phyloP scores from a whole-genome alignment of 169 alveolate genomes.

The Fabrea salina region DNA sequence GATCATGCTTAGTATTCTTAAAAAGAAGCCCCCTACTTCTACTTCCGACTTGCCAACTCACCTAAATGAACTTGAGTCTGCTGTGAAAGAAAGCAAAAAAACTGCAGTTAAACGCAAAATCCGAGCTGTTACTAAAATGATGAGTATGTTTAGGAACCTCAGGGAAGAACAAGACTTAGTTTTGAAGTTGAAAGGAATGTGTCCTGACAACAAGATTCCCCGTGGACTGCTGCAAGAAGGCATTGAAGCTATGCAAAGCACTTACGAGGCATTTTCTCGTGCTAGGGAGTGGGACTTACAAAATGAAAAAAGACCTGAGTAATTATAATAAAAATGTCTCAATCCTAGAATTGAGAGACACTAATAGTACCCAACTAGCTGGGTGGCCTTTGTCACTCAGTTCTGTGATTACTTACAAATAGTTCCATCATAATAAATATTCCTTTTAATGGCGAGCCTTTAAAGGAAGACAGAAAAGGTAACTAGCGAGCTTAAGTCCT shows the following conservation, averaged over 20 bases:
- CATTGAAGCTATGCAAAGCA: conserved; percentile 84
- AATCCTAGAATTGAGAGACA: too few relatives aligned
- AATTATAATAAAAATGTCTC: too few relatives aligned
- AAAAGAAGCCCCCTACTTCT: background rate
- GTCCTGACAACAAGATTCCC: conserved; percentile 95
- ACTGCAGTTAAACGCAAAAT: background rate
- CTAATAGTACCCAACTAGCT: too few relatives aligned
- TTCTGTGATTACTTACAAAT: too few relatives aligned
- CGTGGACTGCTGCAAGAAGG: conserved; percentile 90
- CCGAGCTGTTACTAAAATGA: background rate
- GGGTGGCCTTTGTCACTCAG: too few relatives aligned
- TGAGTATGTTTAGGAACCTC: conserved; percentile 11
- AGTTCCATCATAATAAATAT: too few relatives aligned
- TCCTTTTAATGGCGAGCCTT: too few relatives aligned
- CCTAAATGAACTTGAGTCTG: background rate
- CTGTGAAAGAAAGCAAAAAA: background rate
- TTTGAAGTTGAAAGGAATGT: conserved; percentile 89
- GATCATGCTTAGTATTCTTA: background rate
- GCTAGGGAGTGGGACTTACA: conserved; percentile 77
- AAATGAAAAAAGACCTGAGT: conserved; percentile 83
- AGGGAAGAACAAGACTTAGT: conserved; percentile 49
- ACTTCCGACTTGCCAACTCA: background rate
- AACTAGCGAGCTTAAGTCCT: too few relatives aligned
- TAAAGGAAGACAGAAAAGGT: too few relatives aligned
- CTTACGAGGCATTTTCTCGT: conserved; percentile 70